phyloP scores from a whole-genome alignment of 2,329 filamentous ascomycete genomes.

The Aureobasidium namibiae region DNA sequence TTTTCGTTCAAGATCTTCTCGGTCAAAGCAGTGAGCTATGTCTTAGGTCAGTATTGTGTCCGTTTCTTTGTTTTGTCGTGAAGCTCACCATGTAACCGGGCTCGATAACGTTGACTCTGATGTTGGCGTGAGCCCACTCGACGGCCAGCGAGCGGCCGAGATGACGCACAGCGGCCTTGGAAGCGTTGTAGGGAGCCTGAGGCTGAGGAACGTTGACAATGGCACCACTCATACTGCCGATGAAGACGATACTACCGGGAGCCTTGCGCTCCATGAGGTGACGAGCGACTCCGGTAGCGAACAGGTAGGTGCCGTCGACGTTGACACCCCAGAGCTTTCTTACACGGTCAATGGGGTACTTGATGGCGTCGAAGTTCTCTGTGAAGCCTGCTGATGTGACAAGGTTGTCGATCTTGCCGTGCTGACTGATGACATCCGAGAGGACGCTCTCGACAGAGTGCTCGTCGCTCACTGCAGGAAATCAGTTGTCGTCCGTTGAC shows the following conservation, averaged over 20 bases:
- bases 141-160: conserved; percentile 80
- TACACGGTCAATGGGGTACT: conserved; percentile 84
- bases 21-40: conserved; percentile 49
- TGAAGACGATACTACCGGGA: conserved; percentile 82
- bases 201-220: conserved; percentile 96
- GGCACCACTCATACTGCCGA: conserved; percentile 87
- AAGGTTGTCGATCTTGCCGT: conserved; percentile 80
- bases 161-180: conserved; percentile 87
- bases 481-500: neutral
- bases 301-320: conserved; percentile 86
- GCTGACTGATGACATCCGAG: conserved; percentile 55
- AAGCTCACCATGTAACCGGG: conserved; percentile 94
- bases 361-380: conserved; percentile 87
- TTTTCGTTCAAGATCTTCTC: conserved; percentile 93
- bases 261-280: conserved; percentile 78
- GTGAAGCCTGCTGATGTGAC: conserved; percentile 96
- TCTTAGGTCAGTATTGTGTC: conserved; percentile 10
- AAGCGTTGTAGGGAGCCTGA: conserved; percentile 85
- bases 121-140: conserved; percentile 82
- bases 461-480: conserved; percentile 56
- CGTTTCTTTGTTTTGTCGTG: conserved; percentile 14
- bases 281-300: conserved; percentile 73
- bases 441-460: conserved; percentile 70
- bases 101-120: conserved; percentile 90
- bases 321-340: conserved; percentile 93